Conservation (phyloP, 805 yeast species). For the Saturnispora serradocipensis region DNA sequence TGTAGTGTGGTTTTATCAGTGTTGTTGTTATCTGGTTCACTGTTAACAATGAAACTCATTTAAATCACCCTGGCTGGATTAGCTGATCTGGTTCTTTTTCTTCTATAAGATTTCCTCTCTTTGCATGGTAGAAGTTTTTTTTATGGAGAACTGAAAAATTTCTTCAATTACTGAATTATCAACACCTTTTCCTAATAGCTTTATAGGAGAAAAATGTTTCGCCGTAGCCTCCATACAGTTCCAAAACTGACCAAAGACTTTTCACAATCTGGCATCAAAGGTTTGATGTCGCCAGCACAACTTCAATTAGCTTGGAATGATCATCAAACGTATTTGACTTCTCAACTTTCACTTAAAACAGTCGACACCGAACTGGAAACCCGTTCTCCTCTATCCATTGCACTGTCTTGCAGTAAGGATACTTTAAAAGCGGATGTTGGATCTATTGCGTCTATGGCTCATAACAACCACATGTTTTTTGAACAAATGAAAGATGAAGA, state of each 20-base stretch:
- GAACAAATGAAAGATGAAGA: constrained; percentile 39
- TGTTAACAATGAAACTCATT: background rate
- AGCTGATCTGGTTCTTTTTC: background rate
- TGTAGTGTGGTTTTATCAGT: background rate
- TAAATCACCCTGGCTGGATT: background rate
- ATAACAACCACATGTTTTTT: constrained; percentile 85
- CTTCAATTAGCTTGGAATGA: constrained; percentile 73
- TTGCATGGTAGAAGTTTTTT: no score
- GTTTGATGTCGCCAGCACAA: constrained; percentile 56
- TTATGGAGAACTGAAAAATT: background rate
- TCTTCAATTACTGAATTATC: background rate
- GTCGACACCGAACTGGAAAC: constrained; percentile 75
- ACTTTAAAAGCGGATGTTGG: constrained; percentile 60
- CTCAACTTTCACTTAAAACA: constrained; percentile 53
- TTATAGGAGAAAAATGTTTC: background rate
- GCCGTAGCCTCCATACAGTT: constrained; percentile 5
- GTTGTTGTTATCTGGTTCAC: background rate
- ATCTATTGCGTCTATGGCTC: constrained; percentile 85
- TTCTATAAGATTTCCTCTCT: no score
- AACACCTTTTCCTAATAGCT: background rate
- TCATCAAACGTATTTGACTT: constrained; percentile 58
- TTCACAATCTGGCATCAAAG: constrained; percentile 42
- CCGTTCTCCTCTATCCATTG: constrained; percentile 62
- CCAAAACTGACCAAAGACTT: background rate
- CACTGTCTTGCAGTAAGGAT: constrained; percentile 56